Percentiles rank a stretch among this genome's conserved stretches.
Conservation (phyloP, 2,329 filamentous ascomycete genomes). For the Colletotrichum coccodes region DNA sequence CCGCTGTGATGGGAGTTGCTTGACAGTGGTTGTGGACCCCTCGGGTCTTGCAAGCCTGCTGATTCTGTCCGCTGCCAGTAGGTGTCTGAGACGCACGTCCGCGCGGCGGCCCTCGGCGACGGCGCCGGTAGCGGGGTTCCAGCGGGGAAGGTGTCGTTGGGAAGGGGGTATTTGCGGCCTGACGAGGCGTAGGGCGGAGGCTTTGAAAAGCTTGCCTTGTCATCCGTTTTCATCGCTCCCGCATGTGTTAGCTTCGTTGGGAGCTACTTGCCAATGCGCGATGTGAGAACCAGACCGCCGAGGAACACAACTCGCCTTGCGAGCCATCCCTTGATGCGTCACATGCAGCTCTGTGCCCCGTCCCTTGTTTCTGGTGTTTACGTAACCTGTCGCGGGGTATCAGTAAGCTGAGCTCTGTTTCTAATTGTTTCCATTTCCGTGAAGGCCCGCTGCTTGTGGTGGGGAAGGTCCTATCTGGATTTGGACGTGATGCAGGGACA, state of each 20-base stretch:
- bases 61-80: background rate
- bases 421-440: slow-evolving; percentile 9
- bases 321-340: background rate
- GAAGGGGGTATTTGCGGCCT: background rate
- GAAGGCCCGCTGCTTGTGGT: background rate
- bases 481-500: slow-evolving; percentile 30
- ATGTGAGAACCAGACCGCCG: background rate
- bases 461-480: slow-evolving; percentile 22
- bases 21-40: slow-evolving; percentile 8
- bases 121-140: background rate
- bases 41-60: background rate
- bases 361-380: background rate
- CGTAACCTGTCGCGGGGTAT: background rate
- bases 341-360: background rate
- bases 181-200: background rate
- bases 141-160: background rate
- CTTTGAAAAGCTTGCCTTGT: background rate
- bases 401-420: background rate
- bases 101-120: slow-evolving; percentile 5
- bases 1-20: slow-evolving; percentile 5
- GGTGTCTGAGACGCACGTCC: slow-evolving; percentile 11
- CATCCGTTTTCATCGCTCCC: background rate
- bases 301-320: too few species aligned
- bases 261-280: too few species aligned
- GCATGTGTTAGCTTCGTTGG: background rate